Evolutionary conservation across 2,329 filamentous ascomycete species (phyloP).

Genomic region (Teratosphaeria destructans): DNA sequence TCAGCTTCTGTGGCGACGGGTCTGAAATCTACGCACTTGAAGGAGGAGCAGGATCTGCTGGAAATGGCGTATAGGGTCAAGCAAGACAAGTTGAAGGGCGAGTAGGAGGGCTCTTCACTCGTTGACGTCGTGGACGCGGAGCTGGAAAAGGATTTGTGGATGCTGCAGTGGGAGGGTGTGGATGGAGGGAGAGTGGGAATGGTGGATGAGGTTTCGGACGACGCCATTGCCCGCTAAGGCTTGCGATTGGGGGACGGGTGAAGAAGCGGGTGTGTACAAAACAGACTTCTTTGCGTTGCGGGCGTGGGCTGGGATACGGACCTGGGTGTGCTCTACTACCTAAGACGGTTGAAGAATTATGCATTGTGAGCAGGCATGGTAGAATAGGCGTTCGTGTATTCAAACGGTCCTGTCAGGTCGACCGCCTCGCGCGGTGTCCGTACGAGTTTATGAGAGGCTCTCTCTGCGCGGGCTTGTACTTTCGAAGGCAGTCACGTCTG

Average conservation of each 20-base stretch:
- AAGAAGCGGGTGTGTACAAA: not conserved
- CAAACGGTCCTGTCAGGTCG: not conserved
- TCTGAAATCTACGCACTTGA: slow-evolving; percentile 74
- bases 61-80: slow-evolving; percentile 52
- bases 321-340: not conserved
- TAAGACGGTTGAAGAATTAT: not conserved
- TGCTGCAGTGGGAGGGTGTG: not conserved
- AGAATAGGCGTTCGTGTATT: not conserved
- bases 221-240: not conserved
- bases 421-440: not conserved
- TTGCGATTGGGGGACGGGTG: no score
- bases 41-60: slow-evolving; percentile 83
- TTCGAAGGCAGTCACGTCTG: not conserved
- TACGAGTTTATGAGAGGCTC: no score
- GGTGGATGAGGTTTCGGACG: not conserved
- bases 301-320: not conserved
- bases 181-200: not conserved
- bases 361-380: not conserved
- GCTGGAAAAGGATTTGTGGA: not conserved
- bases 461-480: not conserved
- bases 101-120: not conserved
- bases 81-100: slow-evolving; percentile 56
- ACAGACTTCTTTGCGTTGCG: not conserved
- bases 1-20: slow-evolving; percentile 91
- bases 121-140: not conserved